Evolutionary conservation across 2,329 filamentous ascomycete species (phyloP), one percentile per base, ranked within the genome.

Genomic region (Colletotrichum cordylinicola): DNA sequence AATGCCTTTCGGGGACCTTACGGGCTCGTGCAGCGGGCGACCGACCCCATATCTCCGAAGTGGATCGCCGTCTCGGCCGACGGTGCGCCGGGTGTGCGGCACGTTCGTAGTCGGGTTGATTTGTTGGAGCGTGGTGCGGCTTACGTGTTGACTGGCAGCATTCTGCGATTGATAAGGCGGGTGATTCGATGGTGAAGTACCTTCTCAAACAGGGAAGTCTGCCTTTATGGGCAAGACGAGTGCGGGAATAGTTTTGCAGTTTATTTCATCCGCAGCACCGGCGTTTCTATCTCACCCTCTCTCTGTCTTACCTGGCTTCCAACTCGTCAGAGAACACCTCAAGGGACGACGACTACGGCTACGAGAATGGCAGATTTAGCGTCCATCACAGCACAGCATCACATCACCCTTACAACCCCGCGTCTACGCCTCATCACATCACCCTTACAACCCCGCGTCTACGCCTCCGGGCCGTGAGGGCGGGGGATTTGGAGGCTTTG

Each of bases 21-120:
- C 6, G 24, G 24, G 1, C 24, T 27, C 24, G 24, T 27, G 24
- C 24, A 27, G 24, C 24, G 24, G 24, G 1, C 24, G 4, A 27
- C 24, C 24, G 24, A 27, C 24, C 10, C 48, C 9, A 43, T 21
- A 29, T 9, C 29, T 55, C 48, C 27, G 48, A 52, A 37, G 43
- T 37, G 43, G 65, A 13, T 8, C 31, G 27, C 31, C 29, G 48
- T 21, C 43, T 67, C 65, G 65, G 65, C 65, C 65, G 48, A 56
- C 43, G 18, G 16, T n/a, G 58, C 2, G 43, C 58, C 58, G 58
- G 58, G 1, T 9, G 58, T 61, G 18, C 58, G 58, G 58, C 58
- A 61, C 29, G 2, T 27, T 5, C 12, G 18, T 21, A 4, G 18
- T 1, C 21, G 18, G 29, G 35, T 35, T 9, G 16, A 39, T 9